Evolutionary conservation across 192 early-diverging fungal species (phyloP), one percentile per base, ranked within the genome.

Genomic region (Umbelopsis sp.): DNA sequence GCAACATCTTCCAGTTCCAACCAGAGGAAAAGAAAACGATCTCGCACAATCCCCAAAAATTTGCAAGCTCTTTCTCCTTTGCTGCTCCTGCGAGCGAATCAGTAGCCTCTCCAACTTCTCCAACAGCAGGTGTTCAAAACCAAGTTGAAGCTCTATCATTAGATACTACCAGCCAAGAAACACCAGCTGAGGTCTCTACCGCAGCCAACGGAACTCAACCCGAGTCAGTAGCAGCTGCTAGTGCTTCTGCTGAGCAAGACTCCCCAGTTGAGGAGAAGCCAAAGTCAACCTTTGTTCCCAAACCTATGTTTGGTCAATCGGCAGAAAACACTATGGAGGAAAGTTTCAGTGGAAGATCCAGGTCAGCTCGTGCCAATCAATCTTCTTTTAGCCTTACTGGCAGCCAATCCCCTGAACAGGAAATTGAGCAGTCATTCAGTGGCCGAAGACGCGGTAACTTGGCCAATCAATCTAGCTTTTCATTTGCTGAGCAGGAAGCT

Each of bases 1-100:
- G 75, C 4, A 69, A 77, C 47, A 77, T 77, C 25, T 77, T 77
- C 21, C 64, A 71, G 2, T 77, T 66, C 49, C 21, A 71, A 13
- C 75, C 75, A 35, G 71, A 71, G 7, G 20, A 53, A 46, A 23
- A 52, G 30, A 68, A 71, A 13, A n/a, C 72, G 8, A 71, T 77
- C 16, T 47, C 67, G 4, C 46, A 68, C 48, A 64, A 77, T 22
- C 71, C 71, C 12, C 52, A 64, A 3, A 66, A 58, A 4, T 20
- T 69, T 25, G 70, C 30, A 0, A 64, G 67, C 22, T 69, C 67
- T 8, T 72, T 77, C 35, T 48, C 49, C 10, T 72, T 72, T 21
- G 49, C 52, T 25, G 41, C 71, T 44, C 13, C 52, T 55, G 23
- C 25, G 13, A 16, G 8, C 25, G 55, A 61, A 33, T 37, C 23